Base-by-base conservation (phyloP, 805 yeast species). In the Kodamaea hsintzibuensis region DNA sequence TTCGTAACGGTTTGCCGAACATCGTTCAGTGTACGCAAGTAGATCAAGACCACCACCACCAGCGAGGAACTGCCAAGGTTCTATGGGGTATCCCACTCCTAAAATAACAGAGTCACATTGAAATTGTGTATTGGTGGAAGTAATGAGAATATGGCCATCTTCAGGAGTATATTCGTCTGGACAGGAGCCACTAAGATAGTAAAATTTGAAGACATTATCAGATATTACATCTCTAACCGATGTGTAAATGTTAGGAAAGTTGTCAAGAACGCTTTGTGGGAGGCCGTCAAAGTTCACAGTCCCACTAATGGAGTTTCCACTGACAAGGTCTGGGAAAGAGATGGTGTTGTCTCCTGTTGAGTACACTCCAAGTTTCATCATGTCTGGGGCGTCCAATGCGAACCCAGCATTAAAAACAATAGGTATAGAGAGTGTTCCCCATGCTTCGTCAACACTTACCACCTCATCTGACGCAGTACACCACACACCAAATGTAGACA, bases 401-500 rank as follows among this genome's bases (percentile, higher is more conserved):
- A 30, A 30, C 35, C 35, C 35, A 30, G 35, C 10, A 10, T 30
- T 30, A 3, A 30, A 9, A 12, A 30, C 35, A 8, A 30, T 30
- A 10, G 35, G 35, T 5, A 30, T 12, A 8, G 35, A 30, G 35
- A 30, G 35, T 2, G 35, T 30, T 30, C 35, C 35, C 35, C 35
- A 30, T 30, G 57, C 65, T 12, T 27, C 33, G 25, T 60, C 57
- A 2, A 51, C 17, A 0, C 59, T 13, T 1, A 39, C 51, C 7
- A 66, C 57, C 10, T 30, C 19, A 35, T 39, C 35, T 1, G 59
- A 18, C n/a, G 59, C 62, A 2, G 57, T 57, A 58, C 71, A 67
- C 10, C 42, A 27, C 25, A 67, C 47, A 25, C 51, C 30, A 14
- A 49, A 38, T 2, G 42, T 39, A 17, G 27, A 12, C 4, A 19